A percentile compares a stretch with the other conserved stretches of the same genome.
phyloP scores from a whole-genome alignment of 805 yeast genomes.

The Ogataea corticis region DNA sequence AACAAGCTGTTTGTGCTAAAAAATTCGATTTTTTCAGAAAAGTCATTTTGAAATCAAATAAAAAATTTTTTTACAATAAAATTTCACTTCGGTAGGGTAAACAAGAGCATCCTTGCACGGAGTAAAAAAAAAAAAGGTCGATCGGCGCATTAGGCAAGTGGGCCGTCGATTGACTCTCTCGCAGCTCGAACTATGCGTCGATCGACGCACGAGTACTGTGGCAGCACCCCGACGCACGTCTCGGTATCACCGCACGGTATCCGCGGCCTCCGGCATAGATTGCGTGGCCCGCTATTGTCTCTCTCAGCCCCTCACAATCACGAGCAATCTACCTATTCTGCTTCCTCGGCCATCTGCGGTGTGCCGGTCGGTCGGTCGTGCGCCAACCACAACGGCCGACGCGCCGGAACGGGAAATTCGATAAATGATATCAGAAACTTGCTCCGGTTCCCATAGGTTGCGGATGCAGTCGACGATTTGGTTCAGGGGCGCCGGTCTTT shows the following conservation, averaged over 20 bases:
- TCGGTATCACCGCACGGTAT: too few species aligned
- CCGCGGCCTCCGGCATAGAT: too few species aligned
- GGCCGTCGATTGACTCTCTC: background rate
- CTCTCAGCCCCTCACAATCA: background rate
- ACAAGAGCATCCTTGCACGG: background rate
- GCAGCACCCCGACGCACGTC: too few species aligned
- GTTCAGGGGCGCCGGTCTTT: too few species aligned
- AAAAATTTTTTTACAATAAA: slow-evolving; percentile 10
- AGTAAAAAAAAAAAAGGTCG: background rate
- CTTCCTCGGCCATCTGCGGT: slow-evolving; percentile 3
- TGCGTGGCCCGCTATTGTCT: too few species aligned
- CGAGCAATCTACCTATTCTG: background rate
- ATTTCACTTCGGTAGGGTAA: slow-evolving; percentile 11
- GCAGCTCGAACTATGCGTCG: too few species aligned
- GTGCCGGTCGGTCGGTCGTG: background rate
- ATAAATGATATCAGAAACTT: slow-evolving; percentile 1
- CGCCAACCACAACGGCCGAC: slow-evolving; percentile 1
- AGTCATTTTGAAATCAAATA: slow-evolving; percentile 2
- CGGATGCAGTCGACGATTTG: too few species aligned
- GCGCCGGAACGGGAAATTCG: slow-evolving; percentile 6
- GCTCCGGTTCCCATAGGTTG: background rate
- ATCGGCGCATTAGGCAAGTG: too few species aligned
- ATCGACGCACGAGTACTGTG: too few species aligned
- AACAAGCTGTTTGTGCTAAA: slow-evolving; percentile 1
- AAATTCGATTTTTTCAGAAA: slow-evolving; percentile 3